phyloP scores from a whole-genome alignment of 176 grass and related monocot species.

The Areca catechu region DNA sequence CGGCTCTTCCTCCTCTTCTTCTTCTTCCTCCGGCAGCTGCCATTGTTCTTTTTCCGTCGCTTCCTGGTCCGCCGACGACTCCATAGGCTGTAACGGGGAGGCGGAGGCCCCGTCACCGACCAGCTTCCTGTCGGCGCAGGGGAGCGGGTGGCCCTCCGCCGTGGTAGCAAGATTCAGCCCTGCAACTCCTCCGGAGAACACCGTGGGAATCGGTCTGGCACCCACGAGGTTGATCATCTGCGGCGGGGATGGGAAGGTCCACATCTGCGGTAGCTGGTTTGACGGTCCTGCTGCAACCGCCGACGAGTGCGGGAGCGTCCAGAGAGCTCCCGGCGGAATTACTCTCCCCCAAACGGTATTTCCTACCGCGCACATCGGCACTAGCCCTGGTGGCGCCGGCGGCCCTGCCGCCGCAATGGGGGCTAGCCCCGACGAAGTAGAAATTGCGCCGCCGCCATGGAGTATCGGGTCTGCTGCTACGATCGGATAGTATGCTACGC shows the following conservation, averaged over 20 bases:
- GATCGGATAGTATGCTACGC: too few species aligned
- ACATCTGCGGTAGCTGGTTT: conserved; percentile 30
- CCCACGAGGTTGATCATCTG: conserved; percentile 53
- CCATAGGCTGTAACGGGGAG: too few species aligned
- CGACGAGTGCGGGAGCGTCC: conserved; percentile 54
- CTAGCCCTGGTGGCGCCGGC: conserved; percentile 27
- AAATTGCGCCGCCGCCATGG: conserved; percentile 31
- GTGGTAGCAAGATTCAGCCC: too few species aligned
- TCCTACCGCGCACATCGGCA: conserved; percentile 39
- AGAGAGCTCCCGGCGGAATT: conserved; percentile 42
- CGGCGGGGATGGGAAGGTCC: conserved; percentile 33
- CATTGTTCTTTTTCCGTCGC: too few species aligned
- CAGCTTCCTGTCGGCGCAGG: neutral
- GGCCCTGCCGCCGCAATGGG: conserved; percentile 20
- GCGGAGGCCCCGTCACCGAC: too few species aligned
- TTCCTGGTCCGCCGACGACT: too few species aligned
- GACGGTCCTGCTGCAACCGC: neutral
- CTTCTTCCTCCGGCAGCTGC: conserved; percentile 12
- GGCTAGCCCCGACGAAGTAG: conserved; percentile 52
- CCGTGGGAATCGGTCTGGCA: conserved; percentile 19
- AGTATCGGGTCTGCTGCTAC: too few species aligned
- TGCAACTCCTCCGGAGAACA: neutral
- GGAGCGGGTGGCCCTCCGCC: neutral
- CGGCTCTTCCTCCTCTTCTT: conserved; percentile 33
- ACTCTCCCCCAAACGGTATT: conserved; percentile 3